Evolutionary conservation across 2,329 filamentous ascomycete genomes (phyloP).

Genomic region (Venturia pyrina): DNA sequence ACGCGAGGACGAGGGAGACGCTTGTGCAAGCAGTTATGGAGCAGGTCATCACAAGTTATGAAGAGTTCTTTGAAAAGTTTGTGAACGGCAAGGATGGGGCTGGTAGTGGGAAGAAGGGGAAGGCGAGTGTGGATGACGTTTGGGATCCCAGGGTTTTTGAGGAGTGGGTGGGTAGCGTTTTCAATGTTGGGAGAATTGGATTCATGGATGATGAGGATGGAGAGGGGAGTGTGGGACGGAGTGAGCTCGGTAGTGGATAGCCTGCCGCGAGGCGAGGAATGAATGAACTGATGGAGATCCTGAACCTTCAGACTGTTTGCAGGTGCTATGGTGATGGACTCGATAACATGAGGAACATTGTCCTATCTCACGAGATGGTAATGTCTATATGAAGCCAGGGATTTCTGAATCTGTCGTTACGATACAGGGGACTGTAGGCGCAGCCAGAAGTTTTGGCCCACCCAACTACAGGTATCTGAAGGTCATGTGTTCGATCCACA

Average conservation of each 20-base stretch:
- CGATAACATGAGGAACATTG: too few relatives aligned
- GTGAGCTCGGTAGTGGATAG: conserved; percentile 12
- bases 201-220: conserved; percentile 21
- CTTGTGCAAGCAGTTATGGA: conserved; percentile 57
- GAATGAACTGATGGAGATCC: too few relatives aligned
- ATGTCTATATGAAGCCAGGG: too few relatives aligned
- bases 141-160: conserved; percentile 57
- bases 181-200: conserved; percentile 41
- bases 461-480: too few relatives aligned
- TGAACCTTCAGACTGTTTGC: too few relatives aligned
- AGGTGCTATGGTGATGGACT: too few relatives aligned
- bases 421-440: too few relatives aligned
- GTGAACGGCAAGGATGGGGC: conserved; percentile 26
- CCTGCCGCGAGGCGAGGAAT: not conserved
- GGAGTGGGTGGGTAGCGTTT: conserved; percentile 51
- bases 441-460: too few relatives aligned
- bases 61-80: conserved; percentile 51
- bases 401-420: too few relatives aligned
- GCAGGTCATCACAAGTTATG: conserved; percentile 51
- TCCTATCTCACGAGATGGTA: too few relatives aligned
- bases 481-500: not conserved
- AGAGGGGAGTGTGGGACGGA: conserved; percentile 19
- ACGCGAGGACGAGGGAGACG: conserved; percentile 54
- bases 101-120: conserved; percentile 42
- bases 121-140: conserved; percentile 49